Evolutionary conservation across 2,329 filamentous ascomycete species (phyloP), one percentile per base, ranked within the genome.

Genomic region (Chaetomiaceae sp.): DNA sequence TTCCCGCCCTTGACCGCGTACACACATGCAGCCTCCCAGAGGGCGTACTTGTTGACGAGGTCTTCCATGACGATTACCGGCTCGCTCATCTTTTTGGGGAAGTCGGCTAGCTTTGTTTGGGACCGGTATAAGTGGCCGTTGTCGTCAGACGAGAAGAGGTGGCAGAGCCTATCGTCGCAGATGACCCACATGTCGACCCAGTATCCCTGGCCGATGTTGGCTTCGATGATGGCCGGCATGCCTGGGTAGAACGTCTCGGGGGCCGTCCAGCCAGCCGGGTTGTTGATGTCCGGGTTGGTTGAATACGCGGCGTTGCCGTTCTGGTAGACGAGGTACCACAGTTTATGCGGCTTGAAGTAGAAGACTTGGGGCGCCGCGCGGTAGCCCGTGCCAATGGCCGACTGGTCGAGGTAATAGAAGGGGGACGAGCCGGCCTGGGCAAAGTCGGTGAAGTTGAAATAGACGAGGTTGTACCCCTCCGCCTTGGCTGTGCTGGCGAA

Each of bases 101-200:
- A 73, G 11, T 65, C 51, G 2, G 48, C 46, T 2, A 72, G 25
- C 2, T 65, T 30, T 0, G 71, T 73, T 46, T 69, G 60, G 13
- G 66, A 67, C 42, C 70, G 70, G 61, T 71, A 73, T 3, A 73
- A 63, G 9, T 67, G 67, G 6, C 70, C 71, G 48, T 72, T 73
- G 58, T 72, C 70, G 52, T 73, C 69, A 25, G 65, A 68, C 10
- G 69, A 71, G 64, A 71, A 73, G 21, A 73, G 65, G 54, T 72
- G 65, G 59, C 69, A 72, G 53, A 64, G 59, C 1, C 46, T 30
- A 2, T 54, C 48, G 57, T 73, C 70, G 62, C 70, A 73, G 45
- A 73, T 70, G 21, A 71, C 66, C 69, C 70, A 72, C 70, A 72
- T 72, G 58, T 73, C 71, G 11, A 73, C 69, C 70, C 71, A 73